phyloP scores from a whole-genome alignment of 108 stramenopile species.

The Skeletonema grethae region DNA sequence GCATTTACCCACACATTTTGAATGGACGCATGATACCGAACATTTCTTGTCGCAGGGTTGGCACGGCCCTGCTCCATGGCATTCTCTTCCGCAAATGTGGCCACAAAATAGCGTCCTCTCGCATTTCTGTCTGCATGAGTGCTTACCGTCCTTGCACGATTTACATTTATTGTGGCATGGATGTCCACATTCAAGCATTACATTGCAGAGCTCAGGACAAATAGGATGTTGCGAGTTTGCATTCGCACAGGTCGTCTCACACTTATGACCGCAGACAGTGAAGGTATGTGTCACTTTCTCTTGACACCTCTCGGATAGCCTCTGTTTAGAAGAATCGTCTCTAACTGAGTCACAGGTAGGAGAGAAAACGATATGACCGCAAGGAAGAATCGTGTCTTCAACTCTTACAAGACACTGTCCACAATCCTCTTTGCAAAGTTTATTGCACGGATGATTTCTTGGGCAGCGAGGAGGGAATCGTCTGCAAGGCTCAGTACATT shows the following conservation, averaged over 20 bases:
- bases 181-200: slow-evolving; percentile 36
- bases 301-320: slow-evolving; percentile 20
- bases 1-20: slow-evolving; percentile 36
- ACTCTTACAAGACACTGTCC: slow-evolving; percentile 37
- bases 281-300: slow-evolving; percentile 25
- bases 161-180: slow-evolving; percentile 13
- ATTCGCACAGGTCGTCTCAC: slow-evolving; percentile 42
- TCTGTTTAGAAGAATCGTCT: slow-evolving; percentile 13
- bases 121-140: slow-evolving; percentile 47
- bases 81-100: slow-evolving; percentile 35
- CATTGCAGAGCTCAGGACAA: slow-evolving; percentile 30
- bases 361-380: slow-evolving; percentile 31
- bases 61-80: slow-evolving; percentile 40
- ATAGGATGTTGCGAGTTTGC: slow-evolving; percentile 28
- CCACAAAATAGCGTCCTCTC: slow-evolving; percentile 53
- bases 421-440: slow-evolving; percentile 41
- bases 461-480: slow-evolving; percentile 44
- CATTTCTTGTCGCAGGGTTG: slow-evolving; percentile 38
- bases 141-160: neutral
- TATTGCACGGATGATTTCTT: slow-evolving; percentile 39
- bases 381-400: slow-evolving; percentile 23
- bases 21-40: slow-evolving; percentile 33
- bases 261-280: slow-evolving; percentile 25
- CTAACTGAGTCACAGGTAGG: slow-evolving; percentile 45
- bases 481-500: slow-evolving; percentile 42